Evolutionary conservation across 2,329 filamentous ascomycete species (phyloP).

Genomic region (Magnaporthiopsis incrustans): DNA sequence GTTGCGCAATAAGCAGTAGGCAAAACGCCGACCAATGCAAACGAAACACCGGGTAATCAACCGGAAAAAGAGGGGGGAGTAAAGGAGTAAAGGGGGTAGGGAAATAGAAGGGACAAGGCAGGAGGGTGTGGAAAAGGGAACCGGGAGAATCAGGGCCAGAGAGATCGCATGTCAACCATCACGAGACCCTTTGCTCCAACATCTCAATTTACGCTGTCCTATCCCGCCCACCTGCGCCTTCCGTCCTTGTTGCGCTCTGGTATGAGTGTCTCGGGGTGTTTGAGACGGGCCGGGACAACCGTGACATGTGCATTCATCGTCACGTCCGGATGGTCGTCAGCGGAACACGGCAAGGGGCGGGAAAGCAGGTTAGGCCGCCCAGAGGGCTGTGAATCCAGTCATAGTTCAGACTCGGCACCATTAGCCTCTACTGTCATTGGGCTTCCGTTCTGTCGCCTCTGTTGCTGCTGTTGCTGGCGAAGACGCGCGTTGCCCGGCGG

Average conservation of each 20-base stretch:
- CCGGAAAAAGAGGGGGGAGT: background rate
- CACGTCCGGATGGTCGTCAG: background rate
- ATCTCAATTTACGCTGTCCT: background rate
- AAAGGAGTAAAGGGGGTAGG: background rate
- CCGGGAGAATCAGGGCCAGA: background rate
- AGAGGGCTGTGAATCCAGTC: slow-evolving; percentile 5
- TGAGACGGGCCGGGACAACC: background rate
- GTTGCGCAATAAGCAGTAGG: slow-evolving; percentile 1
- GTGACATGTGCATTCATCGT: background rate
- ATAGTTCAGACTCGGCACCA: slow-evolving; percentile 49
- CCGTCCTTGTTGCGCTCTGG: background rate
- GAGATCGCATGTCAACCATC: background rate
- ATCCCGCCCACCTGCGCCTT: background rate
- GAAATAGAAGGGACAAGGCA: background rate
- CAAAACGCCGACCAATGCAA: slow-evolving; percentile 6
- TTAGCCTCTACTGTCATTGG: slow-evolving; percentile 50
- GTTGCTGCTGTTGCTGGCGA: slow-evolving; percentile 25
- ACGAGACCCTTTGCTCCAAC: background rate
- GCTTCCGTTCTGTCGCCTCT: slow-evolving; percentile 43
- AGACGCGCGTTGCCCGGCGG: slow-evolving; percentile 33
- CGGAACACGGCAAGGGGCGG: background rate
- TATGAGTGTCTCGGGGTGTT: background rate
- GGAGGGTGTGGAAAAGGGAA: background rate
- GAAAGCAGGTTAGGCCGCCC: background rate
- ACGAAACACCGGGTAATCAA: slow-evolving; percentile 2